Conservation (phyloP, 331 rosid species). For the Cucumis variabilis region DNA sequence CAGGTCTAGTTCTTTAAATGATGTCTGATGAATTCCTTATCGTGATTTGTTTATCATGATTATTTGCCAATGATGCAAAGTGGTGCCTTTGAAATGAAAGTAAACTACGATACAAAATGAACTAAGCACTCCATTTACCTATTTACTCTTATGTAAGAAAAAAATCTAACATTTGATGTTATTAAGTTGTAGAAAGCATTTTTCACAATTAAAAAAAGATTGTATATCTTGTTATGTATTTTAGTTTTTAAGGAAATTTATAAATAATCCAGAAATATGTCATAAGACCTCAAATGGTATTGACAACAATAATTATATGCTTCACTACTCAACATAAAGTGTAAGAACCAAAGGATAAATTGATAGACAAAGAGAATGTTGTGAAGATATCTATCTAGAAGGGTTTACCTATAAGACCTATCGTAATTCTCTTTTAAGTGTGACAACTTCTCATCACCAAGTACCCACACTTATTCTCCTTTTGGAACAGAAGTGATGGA, state of each 20-base stretch:
- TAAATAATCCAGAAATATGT: background rate
- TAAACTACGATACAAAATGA: background rate
- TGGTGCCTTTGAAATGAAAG: slow-evolving; percentile 7
- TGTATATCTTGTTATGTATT: background rate
- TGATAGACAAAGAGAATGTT: background rate
- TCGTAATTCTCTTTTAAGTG: no score
- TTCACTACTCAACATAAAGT: background rate
- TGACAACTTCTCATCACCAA: no score
- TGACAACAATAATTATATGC: background rate
- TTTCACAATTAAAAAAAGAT: background rate
- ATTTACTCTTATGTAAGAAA: slow-evolving; percentile 3
- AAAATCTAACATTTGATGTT: background rate
- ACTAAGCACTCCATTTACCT: slow-evolving; percentile 8
- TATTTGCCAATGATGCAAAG: slow-evolving; percentile 57
- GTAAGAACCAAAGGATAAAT: background rate
- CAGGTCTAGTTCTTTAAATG: slow-evolving; percentile 92
- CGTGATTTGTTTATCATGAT: no score
- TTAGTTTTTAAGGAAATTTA: background rate
- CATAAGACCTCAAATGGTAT: slow-evolving; percentile 4
- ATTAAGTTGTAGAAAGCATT: background rate
- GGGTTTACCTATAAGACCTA: no score
- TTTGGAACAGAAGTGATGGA: no score
- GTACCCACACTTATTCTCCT: no score
- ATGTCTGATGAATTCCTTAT: slow-evolving; percentile 64
- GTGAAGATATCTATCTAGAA: slow-evolving; percentile 11